Evolutionary conservation across 345 rosid species (phyloP).

Genomic region (Pugionium cornutum): DNA sequence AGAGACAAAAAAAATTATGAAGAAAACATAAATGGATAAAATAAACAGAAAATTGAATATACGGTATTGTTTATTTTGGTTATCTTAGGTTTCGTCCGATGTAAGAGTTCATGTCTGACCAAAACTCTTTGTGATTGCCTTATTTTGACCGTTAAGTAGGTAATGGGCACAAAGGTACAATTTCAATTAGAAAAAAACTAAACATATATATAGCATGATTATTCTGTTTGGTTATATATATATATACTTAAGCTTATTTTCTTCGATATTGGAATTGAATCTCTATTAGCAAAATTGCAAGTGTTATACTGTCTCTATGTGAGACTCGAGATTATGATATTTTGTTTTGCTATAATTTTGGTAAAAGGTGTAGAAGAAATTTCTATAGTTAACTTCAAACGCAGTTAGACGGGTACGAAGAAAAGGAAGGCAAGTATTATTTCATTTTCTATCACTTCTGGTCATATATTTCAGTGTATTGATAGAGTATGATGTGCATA

Average conservation of each 20-base stretch:
- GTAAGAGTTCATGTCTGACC: conserved; percentile 40
- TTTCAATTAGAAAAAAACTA: conserved; percentile 36
- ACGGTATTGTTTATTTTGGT: conserved; percentile 31
- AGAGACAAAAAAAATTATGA: not conserved
- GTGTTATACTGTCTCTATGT: not conserved
- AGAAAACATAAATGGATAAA: conserved; percentile 34
- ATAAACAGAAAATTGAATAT: conserved; percentile 31
- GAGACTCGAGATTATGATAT: not conserved
- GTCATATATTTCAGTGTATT: conserved; percentile 24
- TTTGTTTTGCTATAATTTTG: not conserved
- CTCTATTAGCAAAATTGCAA: not conserved
- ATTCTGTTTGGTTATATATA: conserved; percentile 34
- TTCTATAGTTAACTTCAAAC: not conserved
- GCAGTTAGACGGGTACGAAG: conserved; percentile 7
- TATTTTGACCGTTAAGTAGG: conserved; percentile 36
- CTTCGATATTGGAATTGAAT: not conserved
- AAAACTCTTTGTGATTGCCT: conserved; percentile 37
- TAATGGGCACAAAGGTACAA: conserved; percentile 35
- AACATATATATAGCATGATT: conserved; percentile 23
- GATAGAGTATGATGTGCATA: conserved; percentile 28
- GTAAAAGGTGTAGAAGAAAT: not conserved
- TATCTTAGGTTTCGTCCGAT: conserved; percentile 43
- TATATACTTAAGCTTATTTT: conserved; percentile 3
- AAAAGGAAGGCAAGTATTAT: conserved; percentile 25
- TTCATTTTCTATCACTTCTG: conserved; percentile 26